A percentile compares a stretch with the other conserved stretches of the same genome.
These are phyloP conservation scores for Fusarium buharicum DNA, from an alignment of 2,329 filamentous ascomycete genomes.

Conservation along the genomic window DNA sequence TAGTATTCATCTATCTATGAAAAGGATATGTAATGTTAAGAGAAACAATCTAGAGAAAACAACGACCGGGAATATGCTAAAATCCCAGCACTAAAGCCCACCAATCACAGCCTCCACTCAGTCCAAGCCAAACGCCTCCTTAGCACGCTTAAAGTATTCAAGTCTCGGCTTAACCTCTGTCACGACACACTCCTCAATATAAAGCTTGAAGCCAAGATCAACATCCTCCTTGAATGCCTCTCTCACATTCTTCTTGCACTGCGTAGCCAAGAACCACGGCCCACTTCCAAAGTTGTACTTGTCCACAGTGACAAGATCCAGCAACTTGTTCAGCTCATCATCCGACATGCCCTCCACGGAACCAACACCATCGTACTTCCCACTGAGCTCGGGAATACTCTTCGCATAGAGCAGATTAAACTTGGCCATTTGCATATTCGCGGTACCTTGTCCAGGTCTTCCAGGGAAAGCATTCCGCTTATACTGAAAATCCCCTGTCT, in stretches of 20 bases:
- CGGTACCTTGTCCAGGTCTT: slow-evolving; percentile 76
- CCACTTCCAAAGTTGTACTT: slow-evolving; percentile 65
- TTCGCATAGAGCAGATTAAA: slow-evolving; percentile 62
- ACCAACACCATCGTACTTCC: slow-evolving; percentile 47
- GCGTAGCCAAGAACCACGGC: slow-evolving; percentile 61
- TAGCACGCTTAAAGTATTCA: slow-evolving; percentile 58
- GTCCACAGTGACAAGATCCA: slow-evolving; percentile 59
- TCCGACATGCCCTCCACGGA: slow-evolving; percentile 44
- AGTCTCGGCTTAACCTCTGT: slow-evolving; percentile 47
- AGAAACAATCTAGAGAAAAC: too few relatives aligned
- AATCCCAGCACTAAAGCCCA: too few relatives aligned
- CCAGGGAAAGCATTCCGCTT: slow-evolving; percentile 70
- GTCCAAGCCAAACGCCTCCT: slow-evolving; percentile 57
- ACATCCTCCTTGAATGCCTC: slow-evolving; percentile 49
- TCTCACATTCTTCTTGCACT: slow-evolving; percentile 54
- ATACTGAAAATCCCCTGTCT: slow-evolving; percentile 76
- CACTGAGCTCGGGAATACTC: slow-evolving; percentile 52
- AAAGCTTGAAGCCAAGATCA: slow-evolving; percentile 56
- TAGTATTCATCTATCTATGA: not conserved
- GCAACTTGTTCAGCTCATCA: slow-evolving; percentile 53
- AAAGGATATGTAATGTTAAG: too few relatives aligned
- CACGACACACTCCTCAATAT: slow-evolving; percentile 60
- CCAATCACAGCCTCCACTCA: too few relatives aligned
- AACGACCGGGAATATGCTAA: too few relatives aligned
- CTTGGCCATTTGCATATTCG: slow-evolving; percentile 61